Evolutionary conservation across 2,329 filamentous ascomycete species (phyloP).

Genomic region (Alternaria ethzedia): DNA sequence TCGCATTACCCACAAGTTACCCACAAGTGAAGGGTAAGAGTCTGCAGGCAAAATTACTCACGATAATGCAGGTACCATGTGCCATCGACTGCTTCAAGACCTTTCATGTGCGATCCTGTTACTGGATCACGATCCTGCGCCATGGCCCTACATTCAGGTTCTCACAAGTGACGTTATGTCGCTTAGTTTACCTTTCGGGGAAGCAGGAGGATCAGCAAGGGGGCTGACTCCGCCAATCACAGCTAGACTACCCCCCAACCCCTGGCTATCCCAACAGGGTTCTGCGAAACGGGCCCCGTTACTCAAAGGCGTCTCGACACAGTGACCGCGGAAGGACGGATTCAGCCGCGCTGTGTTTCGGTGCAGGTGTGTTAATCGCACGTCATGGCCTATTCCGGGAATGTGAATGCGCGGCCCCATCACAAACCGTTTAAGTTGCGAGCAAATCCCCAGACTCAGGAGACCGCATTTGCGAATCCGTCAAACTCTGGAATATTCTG

Average conservation of each 20-base stretch:
- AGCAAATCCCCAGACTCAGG: not conserved
- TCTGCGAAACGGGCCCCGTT: slow-evolving; percentile 11
- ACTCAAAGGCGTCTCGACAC: slow-evolving; percentile 12
- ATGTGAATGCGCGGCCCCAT: slow-evolving; percentile 22
- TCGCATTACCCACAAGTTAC: not conserved
- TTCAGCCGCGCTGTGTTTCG: slow-evolving; percentile 23
- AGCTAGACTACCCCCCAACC: not conserved
- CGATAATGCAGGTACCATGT: slow-evolving; percentile 33
- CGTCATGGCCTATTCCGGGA: slow-evolving; percentile 34
- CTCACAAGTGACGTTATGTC: slow-evolving; percentile 38
- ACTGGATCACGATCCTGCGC: slow-evolving; percentile 33
- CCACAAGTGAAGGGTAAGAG: not conserved
- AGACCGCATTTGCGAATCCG: not conserved
- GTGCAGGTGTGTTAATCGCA: slow-evolving; percentile 15
- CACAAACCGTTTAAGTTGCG: slow-evolving; percentile 18
- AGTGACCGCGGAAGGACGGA: slow-evolving; percentile 13
- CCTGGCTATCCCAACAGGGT: slow-evolving; percentile 18
- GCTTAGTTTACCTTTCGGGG: slow-evolving; percentile 23
- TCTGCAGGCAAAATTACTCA: slow-evolving; percentile 4
- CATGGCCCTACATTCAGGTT: slow-evolving; percentile 17
- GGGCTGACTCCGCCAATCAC: slow-evolving; percentile 29
- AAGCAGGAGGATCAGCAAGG: slow-evolving; percentile 24
- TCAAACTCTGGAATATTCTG: not conserved
- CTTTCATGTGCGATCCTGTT: slow-evolving; percentile 14
- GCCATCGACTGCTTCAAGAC: slow-evolving; percentile 23